Evolutionary conservation across 257 asterid genomes (phyloP).

Genomic region (Nicotiana tomentosiformis): DNA sequence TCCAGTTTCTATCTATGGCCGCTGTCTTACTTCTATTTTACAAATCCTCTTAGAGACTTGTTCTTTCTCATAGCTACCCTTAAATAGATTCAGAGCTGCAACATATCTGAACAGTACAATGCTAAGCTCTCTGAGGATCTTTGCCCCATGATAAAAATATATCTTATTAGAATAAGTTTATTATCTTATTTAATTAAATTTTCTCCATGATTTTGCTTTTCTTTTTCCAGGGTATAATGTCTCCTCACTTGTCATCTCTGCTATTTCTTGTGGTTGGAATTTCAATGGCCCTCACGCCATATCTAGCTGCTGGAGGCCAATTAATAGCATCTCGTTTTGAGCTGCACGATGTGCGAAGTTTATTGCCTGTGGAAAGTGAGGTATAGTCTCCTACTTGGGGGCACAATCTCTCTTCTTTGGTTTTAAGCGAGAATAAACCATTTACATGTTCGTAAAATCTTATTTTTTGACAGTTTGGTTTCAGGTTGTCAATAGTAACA

Average conservation of each 20-base stretch:
- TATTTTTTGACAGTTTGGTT: not conserved
- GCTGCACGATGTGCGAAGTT: conserved; percentile 94
- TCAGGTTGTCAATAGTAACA: not conserved
- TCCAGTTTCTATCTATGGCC: not conserved
- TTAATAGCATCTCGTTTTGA: conserved; percentile 95
- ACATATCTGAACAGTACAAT: not conserved
- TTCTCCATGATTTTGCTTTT: not conserved
- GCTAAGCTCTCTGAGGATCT: not conserved
- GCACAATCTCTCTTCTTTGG: not conserved
- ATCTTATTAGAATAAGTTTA: not conserved
- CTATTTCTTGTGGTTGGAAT: conserved; percentile 95
- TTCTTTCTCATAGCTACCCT: not conserved
- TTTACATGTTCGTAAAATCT: not conserved
- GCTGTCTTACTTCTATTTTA: not conserved
- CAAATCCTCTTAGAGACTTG: not conserved
- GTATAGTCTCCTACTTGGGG: conserved; percentile 30
- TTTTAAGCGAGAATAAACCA: not conserved
- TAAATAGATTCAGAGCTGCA: not conserved
- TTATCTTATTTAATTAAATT: not conserved
- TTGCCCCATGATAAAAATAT: not conserved
- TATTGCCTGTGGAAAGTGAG: conserved; percentile 97
- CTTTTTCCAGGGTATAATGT: conserved; percentile 83
- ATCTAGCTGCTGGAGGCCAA: conserved; percentile 99
- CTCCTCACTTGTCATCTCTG: conserved; percentile 81
- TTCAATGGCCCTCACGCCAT: conserved; percentile 98